Evolutionary conservation across 768 basidiomycete genomes (phyloP).

Genomic region (Tricholoma hemisulphureum): DNA sequence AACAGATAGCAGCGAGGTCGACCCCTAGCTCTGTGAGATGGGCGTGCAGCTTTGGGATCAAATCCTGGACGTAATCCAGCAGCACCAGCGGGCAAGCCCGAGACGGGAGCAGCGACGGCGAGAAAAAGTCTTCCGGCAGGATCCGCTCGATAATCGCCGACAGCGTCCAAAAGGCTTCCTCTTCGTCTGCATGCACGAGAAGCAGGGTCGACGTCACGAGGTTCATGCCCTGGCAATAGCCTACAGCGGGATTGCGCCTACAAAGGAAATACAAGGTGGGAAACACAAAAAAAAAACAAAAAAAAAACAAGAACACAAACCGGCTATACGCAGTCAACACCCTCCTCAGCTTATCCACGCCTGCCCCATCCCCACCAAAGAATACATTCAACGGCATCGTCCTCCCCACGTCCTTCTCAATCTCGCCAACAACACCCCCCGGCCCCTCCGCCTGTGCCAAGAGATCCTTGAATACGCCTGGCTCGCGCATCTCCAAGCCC

Average conservation of each 20-base stretch:
- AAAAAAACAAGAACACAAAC: slow-evolving; percentile 42
- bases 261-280: neutral
- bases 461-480: slow-evolving; percentile 85
- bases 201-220: slow-evolving; percentile 93
- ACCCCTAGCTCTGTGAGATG: slow-evolving; percentile 82
- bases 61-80: slow-evolving; percentile 80
- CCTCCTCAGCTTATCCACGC: slow-evolving; percentile 86
- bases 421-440: slow-evolving; percentile 65
- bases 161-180: slow-evolving; percentile 96
- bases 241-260: slow-evolving; percentile 89
- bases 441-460: slow-evolving; percentile 50
- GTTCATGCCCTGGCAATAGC: slow-evolving; percentile 96
- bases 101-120: slow-evolving; percentile 87
- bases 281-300: neutral
- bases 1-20: slow-evolving; percentile 92
- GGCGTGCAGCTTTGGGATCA: slow-evolving; percentile 66
- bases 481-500: slow-evolving; percentile 87
- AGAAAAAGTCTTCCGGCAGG: slow-evolving; percentile 91
- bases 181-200: slow-evolving; percentile 90
- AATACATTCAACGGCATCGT: slow-evolving; percentile 95
- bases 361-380: slow-evolving; percentile 95
- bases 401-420: slow-evolving; percentile 93
- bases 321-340: slow-evolving; percentile 91
- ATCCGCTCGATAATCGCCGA: slow-evolving; percentile 85
- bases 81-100: slow-evolving; percentile 92